Evolutionary conservation across 2,329 filamentous ascomycete genomes (phyloP).

Genomic region (Metarhizium brunneum): DNA sequence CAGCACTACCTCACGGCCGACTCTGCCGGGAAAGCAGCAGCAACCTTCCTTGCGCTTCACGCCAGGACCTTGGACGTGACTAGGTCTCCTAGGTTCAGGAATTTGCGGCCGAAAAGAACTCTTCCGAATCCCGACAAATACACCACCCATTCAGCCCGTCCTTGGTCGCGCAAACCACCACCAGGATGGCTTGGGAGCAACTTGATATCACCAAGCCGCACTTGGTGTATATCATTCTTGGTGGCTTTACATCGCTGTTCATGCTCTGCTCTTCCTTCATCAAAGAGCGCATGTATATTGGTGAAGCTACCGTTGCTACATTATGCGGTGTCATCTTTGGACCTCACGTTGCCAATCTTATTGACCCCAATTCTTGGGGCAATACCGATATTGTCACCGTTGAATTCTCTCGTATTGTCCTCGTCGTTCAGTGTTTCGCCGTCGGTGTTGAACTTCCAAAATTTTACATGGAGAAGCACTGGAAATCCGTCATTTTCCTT

Average conservation of each 20-base stretch:
- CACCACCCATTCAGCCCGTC: not conserved
- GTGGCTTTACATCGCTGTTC: constrained; percentile 94
- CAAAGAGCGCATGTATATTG: constrained; percentile 97
- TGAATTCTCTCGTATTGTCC: constrained; percentile 80
- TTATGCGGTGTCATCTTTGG: constrained; percentile 84
- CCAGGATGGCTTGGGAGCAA: constrained; percentile 66
- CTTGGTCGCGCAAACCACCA: not conserved
- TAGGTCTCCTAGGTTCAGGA: not conserved
- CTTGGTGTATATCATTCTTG: constrained; percentile 96
- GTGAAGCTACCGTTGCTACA: constrained; percentile 91
- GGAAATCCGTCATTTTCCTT: constrained; percentile 82
- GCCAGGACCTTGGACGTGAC: constrained; percentile 4
- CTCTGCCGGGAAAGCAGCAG: constrained; percentile 1
- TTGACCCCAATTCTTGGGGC: constrained; percentile 69
- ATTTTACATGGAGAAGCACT: constrained; percentile 96
- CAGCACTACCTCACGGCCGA: not conserved
- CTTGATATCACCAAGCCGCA: constrained; percentile 87
- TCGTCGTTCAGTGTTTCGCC: constrained; percentile 88
- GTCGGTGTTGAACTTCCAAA: constrained; percentile 85
- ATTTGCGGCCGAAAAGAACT: not conserved
- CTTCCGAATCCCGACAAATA: not conserved
- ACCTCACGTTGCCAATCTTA: constrained; percentile 72
- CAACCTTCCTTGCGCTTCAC: not conserved
- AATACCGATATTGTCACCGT: constrained; percentile 79
- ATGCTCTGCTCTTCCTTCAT: constrained; percentile 98